phyloP scores from a whole-genome alignment of 164 flowering plant genomes.

The grape (Vitis vinifera) region DNA sequence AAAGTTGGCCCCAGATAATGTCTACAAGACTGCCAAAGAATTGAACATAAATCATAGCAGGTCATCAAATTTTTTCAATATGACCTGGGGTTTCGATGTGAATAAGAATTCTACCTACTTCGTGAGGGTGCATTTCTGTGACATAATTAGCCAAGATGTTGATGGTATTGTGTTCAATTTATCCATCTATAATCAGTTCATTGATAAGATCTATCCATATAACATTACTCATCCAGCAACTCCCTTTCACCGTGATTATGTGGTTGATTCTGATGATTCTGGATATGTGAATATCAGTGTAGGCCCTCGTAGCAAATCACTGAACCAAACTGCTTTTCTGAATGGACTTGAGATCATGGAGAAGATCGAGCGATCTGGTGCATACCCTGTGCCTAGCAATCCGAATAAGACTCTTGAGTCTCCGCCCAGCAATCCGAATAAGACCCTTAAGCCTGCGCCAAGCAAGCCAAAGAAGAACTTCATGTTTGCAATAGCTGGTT shows the following conservation, averaged over 20 bases:
- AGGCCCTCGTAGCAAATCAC: conserved; percentile 19
- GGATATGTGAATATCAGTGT: conserved; percentile 34
- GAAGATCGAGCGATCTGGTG: not conserved
- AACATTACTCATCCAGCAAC: not conserved
- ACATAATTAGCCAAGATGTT: conserved; percentile 17
- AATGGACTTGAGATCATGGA: conserved; percentile 19
- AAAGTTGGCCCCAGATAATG: conserved; percentile 37
- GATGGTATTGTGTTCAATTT: conserved; percentile 18
- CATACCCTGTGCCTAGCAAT: not conserved
- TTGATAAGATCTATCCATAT: conserved; percentile 6
- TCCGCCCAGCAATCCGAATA: no score
- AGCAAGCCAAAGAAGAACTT: not conserved
- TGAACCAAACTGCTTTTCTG: conserved; percentile 5
- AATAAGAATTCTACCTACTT: conserved; percentile 19
- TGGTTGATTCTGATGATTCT: conserved; percentile 39
- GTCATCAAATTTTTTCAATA: conserved; percentile 14
- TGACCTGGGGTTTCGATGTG: conserved; percentile 43
- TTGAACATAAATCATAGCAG: conserved; percentile 6
- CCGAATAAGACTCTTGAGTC: no score
- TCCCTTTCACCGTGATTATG: conserved; percentile 34
- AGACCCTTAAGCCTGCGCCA: no score
- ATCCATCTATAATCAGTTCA: conserved; percentile 19
- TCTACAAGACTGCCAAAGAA: conserved; percentile 42
- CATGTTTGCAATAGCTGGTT: not conserved
- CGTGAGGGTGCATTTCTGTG: conserved; percentile 47